phyloP scores from a whole-genome alignment of 768 basidiomycete species.

The Lentinula lateritia region DNA sequence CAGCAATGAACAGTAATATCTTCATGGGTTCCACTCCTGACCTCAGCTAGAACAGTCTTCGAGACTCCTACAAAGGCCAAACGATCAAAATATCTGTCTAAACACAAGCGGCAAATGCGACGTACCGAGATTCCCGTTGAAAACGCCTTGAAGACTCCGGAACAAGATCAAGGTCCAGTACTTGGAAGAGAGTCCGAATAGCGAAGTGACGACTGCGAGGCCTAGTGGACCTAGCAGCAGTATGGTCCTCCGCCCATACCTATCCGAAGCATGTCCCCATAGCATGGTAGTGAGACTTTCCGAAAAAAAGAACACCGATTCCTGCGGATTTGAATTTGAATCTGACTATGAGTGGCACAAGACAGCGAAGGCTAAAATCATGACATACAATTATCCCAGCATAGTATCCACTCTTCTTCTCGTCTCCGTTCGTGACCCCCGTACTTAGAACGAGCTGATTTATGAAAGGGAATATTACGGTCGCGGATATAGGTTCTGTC shows the following conservation, averaged over 20 bases:
- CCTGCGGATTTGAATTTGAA: constrained; percentile 9
- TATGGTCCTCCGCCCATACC: constrained; percentile 10
- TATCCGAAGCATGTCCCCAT: constrained; percentile 7
- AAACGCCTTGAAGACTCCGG: constrained; percentile 8
- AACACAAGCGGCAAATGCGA: not conserved
- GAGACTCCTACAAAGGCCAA: not conserved
- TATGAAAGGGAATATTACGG: constrained; percentile 35
- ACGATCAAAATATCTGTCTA: not conserved
- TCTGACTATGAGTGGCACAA: too few species aligned
- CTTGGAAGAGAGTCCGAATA: constrained; percentile 7
- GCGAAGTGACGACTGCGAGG: constrained; percentile 5
- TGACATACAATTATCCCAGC: constrained; percentile 32
- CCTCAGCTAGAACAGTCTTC: not conserved
- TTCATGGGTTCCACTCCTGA: not conserved
- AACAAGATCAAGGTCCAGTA: constrained; percentile 12
- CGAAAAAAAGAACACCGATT: constrained; percentile 22
- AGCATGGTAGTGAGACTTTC: constrained; percentile 9
- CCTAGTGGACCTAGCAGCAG: constrained; percentile 7
- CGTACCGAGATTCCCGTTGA: constrained; percentile 8
- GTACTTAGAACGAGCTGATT: constrained; percentile 30
- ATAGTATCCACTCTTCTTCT: constrained; percentile 34
- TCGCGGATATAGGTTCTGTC: constrained; percentile 29
- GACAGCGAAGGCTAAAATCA: too few species aligned
- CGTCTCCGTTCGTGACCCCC: constrained; percentile 31
- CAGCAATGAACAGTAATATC: not conserved